Conservation (phyloP, 768 basidiomycete species). For the Hericium rajendrae region DNA sequence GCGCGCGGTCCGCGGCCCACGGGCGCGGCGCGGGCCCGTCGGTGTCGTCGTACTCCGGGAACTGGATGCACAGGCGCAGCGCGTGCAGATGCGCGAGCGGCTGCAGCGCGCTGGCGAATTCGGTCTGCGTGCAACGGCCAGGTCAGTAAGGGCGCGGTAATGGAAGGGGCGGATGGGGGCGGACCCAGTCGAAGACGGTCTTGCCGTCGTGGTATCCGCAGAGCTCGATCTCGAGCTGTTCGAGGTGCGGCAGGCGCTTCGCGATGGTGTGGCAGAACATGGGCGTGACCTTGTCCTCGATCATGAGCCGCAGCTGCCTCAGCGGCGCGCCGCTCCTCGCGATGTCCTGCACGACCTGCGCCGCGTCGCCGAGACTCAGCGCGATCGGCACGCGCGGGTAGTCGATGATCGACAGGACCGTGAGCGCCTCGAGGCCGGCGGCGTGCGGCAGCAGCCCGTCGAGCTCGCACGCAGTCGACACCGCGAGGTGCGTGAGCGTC, state of each 20-base stretch:
- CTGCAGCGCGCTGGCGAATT: conserved; percentile 24
- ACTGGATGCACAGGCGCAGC: conserved; percentile 27
- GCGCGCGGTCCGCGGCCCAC: conserved; percentile 21
- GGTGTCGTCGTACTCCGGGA: conserved; percentile 23
- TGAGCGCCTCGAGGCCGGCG: conserved; percentile 20
- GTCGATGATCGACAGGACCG: conserved; percentile 25
- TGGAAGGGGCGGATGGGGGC: conserved; percentile 8
- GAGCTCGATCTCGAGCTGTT: conserved; percentile 25
- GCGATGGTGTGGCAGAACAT: conserved; percentile 21
- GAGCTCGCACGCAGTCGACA: conserved; percentile 26
- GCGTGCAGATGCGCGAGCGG: conserved; percentile 20
- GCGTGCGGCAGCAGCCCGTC: conserved; percentile 19
- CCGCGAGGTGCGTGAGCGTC: conserved; percentile 25
- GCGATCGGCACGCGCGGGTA: conserved; percentile 28
- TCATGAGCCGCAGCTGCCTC: conserved; percentile 25
- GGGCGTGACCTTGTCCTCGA: conserved; percentile 28
- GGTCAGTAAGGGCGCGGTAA: neutral
- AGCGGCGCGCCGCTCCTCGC: conserved; percentile 22
- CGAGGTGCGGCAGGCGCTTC: conserved; percentile 22
- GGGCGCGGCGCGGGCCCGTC: conserved; percentile 8
- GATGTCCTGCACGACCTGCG: conserved; percentile 20
- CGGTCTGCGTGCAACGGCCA: conserved; percentile 17
- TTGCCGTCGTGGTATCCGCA: conserved; percentile 30
- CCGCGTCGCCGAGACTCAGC: conserved; percentile 24
- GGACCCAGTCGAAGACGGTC: conserved; percentile 25